Conservation (phyloP, 345 rosid genomes). For the Salix arbutifolia region DNA sequence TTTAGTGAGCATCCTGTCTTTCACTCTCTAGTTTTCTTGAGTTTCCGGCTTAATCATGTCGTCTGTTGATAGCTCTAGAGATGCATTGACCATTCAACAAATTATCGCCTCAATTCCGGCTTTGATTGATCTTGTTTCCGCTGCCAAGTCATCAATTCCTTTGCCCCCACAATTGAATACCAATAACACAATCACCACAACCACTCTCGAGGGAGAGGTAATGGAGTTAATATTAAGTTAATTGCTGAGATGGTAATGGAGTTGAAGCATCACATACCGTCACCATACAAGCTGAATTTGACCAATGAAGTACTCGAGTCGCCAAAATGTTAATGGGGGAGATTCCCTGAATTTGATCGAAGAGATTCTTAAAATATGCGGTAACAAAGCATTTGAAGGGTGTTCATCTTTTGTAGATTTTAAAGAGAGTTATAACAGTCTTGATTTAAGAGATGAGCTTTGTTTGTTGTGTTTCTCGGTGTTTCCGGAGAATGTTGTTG, state of each 20-base stretch:
- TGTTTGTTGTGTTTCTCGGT: constrained; percentile 19
- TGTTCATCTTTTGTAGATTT: neutral
- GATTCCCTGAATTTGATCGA: constrained; percentile 3
- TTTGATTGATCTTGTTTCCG: neutral
- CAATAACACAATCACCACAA: neutral
- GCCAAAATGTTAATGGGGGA: neutral
- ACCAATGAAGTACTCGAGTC: neutral
- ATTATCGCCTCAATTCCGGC: neutral
- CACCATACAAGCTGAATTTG: neutral
- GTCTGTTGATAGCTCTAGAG: too few species aligned
- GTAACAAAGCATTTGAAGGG: neutral
- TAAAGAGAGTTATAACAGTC: neutral
- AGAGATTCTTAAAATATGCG: neutral
- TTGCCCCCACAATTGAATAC: neutral
- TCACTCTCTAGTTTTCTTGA: too few species aligned
- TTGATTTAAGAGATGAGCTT: neutral
- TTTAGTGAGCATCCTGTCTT: too few species aligned
- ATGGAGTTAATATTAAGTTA: neutral
- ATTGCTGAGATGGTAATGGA: neutral
- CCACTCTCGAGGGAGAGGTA: neutral
- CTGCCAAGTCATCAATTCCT: neutral
- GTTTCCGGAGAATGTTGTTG: constrained; percentile 18
- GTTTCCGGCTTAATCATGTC: too few species aligned
- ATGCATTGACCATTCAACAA: neutral
- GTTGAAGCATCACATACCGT: constrained; percentile 2